phyloP scores from a whole-genome alignment of 768 basidiomycete genomes.

The Hypholoma fasciculare region DNA sequence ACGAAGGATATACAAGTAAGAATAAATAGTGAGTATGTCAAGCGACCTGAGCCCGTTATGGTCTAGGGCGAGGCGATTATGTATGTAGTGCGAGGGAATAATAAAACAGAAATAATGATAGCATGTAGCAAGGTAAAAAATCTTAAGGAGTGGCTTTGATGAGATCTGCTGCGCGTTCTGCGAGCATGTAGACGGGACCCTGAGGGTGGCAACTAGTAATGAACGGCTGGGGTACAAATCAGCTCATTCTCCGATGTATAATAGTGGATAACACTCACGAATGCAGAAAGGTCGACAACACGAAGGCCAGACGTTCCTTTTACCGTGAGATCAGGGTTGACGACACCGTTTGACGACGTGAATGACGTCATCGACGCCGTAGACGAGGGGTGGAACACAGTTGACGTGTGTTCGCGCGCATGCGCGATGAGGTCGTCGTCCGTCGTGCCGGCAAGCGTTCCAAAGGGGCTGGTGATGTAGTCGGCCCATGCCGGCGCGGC shows the following conservation, averaged over 20 bases:
- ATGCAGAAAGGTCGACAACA: background rate
- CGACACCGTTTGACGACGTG: background rate
- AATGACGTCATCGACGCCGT: background rate
- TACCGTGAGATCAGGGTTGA: slow-evolving; percentile 2
- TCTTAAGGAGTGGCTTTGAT: background rate
- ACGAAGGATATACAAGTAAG: too few relatives aligned
- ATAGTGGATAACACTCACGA: background rate
- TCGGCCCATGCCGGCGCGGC: slow-evolving; percentile 16
- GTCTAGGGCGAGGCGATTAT: too few relatives aligned
- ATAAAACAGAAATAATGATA: too few relatives aligned
- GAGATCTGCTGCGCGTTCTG: slow-evolving; percentile 1
- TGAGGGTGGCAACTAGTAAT: slow-evolving; percentile 1
- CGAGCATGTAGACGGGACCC: background rate
- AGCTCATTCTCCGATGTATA: background rate
- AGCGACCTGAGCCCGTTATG: too few relatives aligned
- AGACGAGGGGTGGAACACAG: background rate
- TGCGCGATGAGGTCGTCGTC: background rate
- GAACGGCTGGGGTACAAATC: background rate
- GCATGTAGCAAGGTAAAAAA: too few relatives aligned
- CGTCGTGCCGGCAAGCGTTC: background rate
- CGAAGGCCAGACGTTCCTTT: slow-evolving; percentile 2
- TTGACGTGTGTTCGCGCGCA: background rate
- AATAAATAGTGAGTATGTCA: too few relatives aligned
- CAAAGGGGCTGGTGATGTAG: background rate
- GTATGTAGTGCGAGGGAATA: too few relatives aligned